A percentile compares a stretch with the other conserved stretches of the same genome.
Evolutionary conservation across 2,329 filamentous ascomycete species (phyloP).

Genomic region (Capronia epimyces): DNA sequence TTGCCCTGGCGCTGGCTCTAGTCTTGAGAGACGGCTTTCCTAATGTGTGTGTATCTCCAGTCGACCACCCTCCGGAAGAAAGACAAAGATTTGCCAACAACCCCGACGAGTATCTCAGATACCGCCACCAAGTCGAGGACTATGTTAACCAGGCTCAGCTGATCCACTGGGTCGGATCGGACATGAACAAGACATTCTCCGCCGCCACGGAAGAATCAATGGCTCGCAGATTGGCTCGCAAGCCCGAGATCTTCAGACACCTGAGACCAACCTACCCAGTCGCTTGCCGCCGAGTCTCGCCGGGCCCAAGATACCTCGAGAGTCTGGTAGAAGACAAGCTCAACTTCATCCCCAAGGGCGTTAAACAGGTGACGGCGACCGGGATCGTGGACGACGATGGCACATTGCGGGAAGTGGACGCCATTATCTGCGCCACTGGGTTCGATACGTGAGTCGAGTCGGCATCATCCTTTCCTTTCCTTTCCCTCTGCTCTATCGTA

Average conservation of each 20-base stretch:
- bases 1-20: no score
- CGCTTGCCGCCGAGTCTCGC: constrained; percentile 39
- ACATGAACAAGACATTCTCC: neutral
- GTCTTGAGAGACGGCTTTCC: no score
- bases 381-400: constrained; percentile 35
- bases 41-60: no score
- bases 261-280: constrained; percentile 1
- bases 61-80: constrained; percentile 6
- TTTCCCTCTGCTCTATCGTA: constrained; percentile 1
- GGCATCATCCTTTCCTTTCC: no score
- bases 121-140: constrained; percentile 2
- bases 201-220: neutral
- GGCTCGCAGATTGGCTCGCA: neutral
- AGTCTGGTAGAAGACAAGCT: constrained; percentile 57
- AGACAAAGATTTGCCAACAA: neutral
- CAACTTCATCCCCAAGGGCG: constrained; percentile 52
- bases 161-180: neutral
- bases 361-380: constrained; percentile 52
- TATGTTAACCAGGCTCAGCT: constrained; percentile 3
- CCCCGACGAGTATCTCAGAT: constrained; percentile 1
- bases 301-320: constrained; percentile 62
- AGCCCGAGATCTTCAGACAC: constrained; percentile 1
- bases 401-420: constrained; percentile 14
- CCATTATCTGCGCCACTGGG: constrained; percentile 34
- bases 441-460: constrained; percentile 32